Percentiles rank a stretch among this genome's conserved stretches.
phyloP scores from a whole-genome alignment of 768 basidiomycete species.

The Exidia glandulosa region DNA sequence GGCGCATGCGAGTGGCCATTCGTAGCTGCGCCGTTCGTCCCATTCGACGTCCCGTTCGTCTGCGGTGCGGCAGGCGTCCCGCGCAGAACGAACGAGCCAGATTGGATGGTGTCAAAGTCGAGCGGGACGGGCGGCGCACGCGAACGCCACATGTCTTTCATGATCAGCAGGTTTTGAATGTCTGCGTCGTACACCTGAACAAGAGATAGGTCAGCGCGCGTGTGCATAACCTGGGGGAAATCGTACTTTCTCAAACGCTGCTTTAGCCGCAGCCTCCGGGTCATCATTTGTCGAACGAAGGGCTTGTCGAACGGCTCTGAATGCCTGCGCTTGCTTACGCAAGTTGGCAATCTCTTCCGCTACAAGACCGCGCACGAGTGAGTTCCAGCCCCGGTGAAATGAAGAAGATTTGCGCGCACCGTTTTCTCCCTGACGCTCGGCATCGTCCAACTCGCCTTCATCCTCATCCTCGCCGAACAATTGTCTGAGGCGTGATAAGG shows the following conservation, averaged over 20 bases:
- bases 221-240: background rate
- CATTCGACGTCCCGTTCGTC: constrained; percentile 10
- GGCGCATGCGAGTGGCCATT: constrained; percentile 18
- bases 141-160: constrained; percentile 96
- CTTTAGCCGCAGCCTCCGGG: constrained; percentile 43
- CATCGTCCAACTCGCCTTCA: constrained; percentile 83
- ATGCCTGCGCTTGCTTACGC: constrained; percentile 81
- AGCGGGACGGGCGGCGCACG: constrained; percentile 80
- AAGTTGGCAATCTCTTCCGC: constrained; percentile 85
- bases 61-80: constrained; percentile 12
- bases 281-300: constrained; percentile 32
- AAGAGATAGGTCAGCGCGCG: background rate
- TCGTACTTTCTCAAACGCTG: constrained; percentile 75
- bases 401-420: constrained; percentile 35
- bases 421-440: constrained; percentile 88
- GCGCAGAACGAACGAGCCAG: constrained; percentile 45
- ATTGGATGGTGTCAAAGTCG: constrained; percentile 64
- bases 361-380: constrained; percentile 20
- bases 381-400: background rate
- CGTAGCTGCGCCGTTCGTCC: background rate
- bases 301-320: constrained; percentile 65
- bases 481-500: constrained; percentile 41
- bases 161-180: constrained; percentile 77
- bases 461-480: constrained; percentile 86
- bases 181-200: constrained; percentile 78